Evolutionary conservation across 1,284 basidiomycete species (phyloP).

Genomic region (Mycena sp.): DNA sequence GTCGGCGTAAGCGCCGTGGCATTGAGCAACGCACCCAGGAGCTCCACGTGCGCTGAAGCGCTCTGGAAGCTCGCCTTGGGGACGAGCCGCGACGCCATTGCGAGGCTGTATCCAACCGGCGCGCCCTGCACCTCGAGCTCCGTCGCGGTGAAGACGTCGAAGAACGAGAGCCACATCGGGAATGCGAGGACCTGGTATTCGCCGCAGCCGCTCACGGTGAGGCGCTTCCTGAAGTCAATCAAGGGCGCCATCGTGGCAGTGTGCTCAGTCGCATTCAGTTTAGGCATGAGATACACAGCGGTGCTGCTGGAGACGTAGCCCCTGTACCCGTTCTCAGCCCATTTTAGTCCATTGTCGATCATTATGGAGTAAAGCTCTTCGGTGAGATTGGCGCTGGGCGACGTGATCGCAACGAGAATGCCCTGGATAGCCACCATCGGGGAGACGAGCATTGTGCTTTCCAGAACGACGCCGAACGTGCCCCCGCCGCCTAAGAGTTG

Average conservation of each 20-base stretch:
- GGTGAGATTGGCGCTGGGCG: constrained; percentile 5
- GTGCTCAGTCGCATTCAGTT: constrained; percentile 41
- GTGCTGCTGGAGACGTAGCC: constrained; percentile 12
- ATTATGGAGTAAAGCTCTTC: constrained; percentile 9
- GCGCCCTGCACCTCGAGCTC: constrained; percentile 29
- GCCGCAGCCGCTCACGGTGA: constrained; percentile 36
- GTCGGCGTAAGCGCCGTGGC: constrained; percentile 46
- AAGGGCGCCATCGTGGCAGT: constrained; percentile 44
- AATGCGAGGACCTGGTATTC: constrained; percentile 40
- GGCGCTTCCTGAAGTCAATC: constrained; percentile 44
- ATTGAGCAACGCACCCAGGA: constrained; percentile 1
- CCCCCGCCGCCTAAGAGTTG: constrained; percentile 41
- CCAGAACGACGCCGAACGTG: constrained; percentile 50
- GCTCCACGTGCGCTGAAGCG: not conserved
- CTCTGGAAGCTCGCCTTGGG: constrained; percentile 47
- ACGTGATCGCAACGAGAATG: constrained; percentile 1
- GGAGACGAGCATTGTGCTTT: constrained; percentile 44
- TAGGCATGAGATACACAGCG: constrained; percentile 34
- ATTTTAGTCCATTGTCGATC: constrained; percentile 12
- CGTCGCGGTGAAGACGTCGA: constrained; percentile 46
- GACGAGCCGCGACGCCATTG: constrained; percentile 53
- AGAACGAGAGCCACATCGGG: constrained; percentile 51
- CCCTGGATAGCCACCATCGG: constrained; percentile 45
- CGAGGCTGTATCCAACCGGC: constrained; percentile 32
- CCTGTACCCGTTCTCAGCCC: constrained; percentile 17